A percentile compares a stretch with the other conserved stretches of the same genome.
phyloP scores from a whole-genome alignment of 176 grass and related monocot species.

The Panicum miliaceum region DNA sequence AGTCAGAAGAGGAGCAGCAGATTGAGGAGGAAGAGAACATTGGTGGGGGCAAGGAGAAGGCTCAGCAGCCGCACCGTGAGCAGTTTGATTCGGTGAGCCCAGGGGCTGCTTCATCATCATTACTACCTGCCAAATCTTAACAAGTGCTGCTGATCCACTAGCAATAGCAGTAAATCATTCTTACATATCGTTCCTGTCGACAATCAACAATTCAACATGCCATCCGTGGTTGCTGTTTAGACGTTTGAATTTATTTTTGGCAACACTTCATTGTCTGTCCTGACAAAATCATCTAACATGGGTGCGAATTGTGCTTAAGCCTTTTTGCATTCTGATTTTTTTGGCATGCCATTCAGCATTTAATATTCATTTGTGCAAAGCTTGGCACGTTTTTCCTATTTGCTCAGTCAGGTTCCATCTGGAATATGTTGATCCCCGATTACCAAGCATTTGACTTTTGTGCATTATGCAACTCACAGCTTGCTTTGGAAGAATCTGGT shows the following conservation, averaged over 20 bases:
- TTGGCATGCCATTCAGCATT: not conserved
- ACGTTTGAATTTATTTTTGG: not conserved
- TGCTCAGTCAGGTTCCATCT: not conserved
- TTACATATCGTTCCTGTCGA: not conserved
- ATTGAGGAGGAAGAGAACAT: not conserved
- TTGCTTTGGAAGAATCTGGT: slow-evolving; percentile 32
- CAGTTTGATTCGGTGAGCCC: slow-evolving; percentile 64
- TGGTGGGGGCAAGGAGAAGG: slow-evolving; percentile 21
- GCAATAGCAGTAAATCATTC: not conserved
- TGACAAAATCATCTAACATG: not conserved
- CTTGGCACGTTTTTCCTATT: not conserved
- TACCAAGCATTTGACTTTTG: slow-evolving; percentile 29
- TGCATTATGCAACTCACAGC: slow-evolving; percentile 34
- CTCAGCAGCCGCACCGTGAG: slow-evolving; percentile 32
- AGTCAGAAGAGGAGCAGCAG: slow-evolving; percentile 43
- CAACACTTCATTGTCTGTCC: not conserved
- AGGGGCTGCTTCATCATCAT: not conserved
- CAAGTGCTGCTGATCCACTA: not conserved
- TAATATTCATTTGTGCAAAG: not conserved
- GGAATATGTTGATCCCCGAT: not conserved
- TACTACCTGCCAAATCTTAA: not conserved
- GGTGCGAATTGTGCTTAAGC: not conserved
- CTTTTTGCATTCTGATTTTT: not conserved
- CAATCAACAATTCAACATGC: not conserved
- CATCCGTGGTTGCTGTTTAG: not conserved